A percentile compares a stretch with the other conserved stretches of the same genome.
phyloP scores from a whole-genome alignment of 805 yeast species.

The Kuraishia floccosa region DNA sequence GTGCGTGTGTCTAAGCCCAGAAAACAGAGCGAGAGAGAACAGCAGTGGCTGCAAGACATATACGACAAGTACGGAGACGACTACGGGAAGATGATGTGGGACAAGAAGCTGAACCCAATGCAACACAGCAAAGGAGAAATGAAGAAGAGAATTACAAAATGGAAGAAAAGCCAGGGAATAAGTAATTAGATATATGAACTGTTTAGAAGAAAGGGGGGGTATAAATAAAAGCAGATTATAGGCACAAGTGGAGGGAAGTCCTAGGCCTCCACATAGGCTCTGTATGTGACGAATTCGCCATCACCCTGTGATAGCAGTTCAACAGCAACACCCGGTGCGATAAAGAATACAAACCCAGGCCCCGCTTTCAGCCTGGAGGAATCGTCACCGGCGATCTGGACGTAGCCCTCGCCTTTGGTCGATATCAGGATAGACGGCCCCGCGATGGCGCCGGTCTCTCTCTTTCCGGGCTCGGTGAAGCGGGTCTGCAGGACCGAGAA shows the following conservation, averaged over 20 bases:
- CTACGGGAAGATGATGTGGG: constrained; percentile 87
- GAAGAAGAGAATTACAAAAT: constrained; percentile 55
- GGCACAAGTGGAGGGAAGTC: background rate
- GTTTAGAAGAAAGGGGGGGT: background rate
- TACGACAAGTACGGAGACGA: constrained; percentile 79
- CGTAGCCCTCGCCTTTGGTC: constrained; percentile 69
- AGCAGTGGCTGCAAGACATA: constrained; percentile 54
- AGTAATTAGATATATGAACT: background rate
- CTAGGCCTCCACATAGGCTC: constrained; percentile 78
- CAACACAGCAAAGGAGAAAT: constrained; percentile 85
- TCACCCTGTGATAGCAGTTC: constrained; percentile 40
- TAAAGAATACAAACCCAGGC: constrained; percentile 75
- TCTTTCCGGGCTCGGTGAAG: constrained; percentile 38
- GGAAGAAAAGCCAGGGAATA: constrained; percentile 36
- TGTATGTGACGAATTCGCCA: constrained; percentile 58
- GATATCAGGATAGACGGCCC: constrained; percentile 87
- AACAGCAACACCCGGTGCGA: constrained; percentile 66
- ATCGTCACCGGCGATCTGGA: constrained; percentile 30
- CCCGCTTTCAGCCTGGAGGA: constrained; percentile 32
- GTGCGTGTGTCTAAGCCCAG: constrained; percentile 20
- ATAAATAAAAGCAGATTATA: background rate
- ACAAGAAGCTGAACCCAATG: constrained; percentile 66
- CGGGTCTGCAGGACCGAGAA: constrained; percentile 85
- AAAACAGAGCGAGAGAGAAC: constrained; percentile 60
- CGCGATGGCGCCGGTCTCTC: constrained; percentile 46